phyloP scores from a whole-genome alignment of 176 grass and related monocot species.

The Oryza australiensis region DNA sequence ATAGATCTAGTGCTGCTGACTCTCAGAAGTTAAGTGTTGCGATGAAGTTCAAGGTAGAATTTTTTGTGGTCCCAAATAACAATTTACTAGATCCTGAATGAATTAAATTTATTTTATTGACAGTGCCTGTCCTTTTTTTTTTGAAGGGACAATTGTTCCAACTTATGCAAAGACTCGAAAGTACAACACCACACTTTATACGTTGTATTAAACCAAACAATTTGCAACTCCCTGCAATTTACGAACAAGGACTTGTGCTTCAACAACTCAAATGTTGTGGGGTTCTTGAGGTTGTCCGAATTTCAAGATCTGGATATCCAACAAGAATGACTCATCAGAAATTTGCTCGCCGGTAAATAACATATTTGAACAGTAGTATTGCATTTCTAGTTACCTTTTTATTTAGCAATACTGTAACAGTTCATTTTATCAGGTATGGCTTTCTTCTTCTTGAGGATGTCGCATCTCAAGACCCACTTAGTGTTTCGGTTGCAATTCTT shows the following conservation, averaged over 20 bases:
- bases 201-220: constrained; percentile 99
- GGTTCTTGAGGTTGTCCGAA: constrained; percentile 97
- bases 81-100: constrained; percentile 27
- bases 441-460: constrained; percentile 94
- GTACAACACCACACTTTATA: constrained; percentile 95
- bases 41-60: constrained; percentile 91
- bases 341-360: constrained; percentile 81
- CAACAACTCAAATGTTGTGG: constrained; percentile 96
- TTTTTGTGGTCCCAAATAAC: constrained; percentile 10
- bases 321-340: constrained; percentile 99
- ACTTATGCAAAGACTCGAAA: constrained; percentile 96
- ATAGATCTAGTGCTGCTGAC: constrained; percentile 82
- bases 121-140: background rate
- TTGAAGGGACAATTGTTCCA: constrained; percentile 90
- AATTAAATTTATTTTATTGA: constrained; percentile 33
- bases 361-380: constrained; percentile 26
- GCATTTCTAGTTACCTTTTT: constrained; percentile 15
- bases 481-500: constrained; percentile 97
- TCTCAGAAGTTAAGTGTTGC: constrained; percentile 93
- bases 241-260: constrained; percentile 86
- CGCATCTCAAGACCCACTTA: constrained; percentile 88
- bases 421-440: constrained; percentile 68
- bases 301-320: constrained; percentile 97
- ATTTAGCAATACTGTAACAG: constrained; percentile 8
- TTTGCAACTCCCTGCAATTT: constrained; percentile 86